Evolutionary conservation across 2,329 filamentous ascomycete species (phyloP), one percentile per base, ranked within the genome.

Genomic region (Penicillium sp.): DNA sequence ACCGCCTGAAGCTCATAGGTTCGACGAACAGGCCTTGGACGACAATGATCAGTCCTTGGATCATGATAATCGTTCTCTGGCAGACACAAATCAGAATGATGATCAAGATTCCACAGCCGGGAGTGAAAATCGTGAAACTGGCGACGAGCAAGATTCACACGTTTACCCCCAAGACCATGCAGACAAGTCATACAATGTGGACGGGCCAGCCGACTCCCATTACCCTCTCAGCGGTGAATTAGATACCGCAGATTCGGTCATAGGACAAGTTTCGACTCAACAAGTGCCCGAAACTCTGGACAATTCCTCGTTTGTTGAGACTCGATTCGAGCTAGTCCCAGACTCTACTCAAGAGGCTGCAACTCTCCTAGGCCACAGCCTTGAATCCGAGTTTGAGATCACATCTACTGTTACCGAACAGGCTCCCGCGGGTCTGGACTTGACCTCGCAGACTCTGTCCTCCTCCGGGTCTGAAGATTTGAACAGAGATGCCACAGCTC

Each of bases 311-410:
- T 29, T 38, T 1, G 6, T 13, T 21, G 10, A 3, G 9, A n/a
- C 44, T 34, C 22, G 24, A 11, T 16, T 29, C 21, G 36, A 47
- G 16, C 58, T 60, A 10, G 67, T 63, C 8, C 60, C 64, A 24
- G 62, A 61, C 34, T 55, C 54, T 40, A 66, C 67, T 1, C 68
- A 72, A 27, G 55, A 60, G 27, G 38, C 32, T n/a, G 46, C 42
- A 10, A 6, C 38, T 5, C 45, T 18, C 46, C 48, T 54, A 36
- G 32, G 39, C 13, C 47, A 18, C 2, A 7, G 4, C n/a, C 10
- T 14, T 42, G 38, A 21, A 40, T 9, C 5, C 21, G 29, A 51
- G 36, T 14, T 11, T 14, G 22, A 34, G 14, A 16, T 16, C 27
- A n/a, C 18, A 16, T 22, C 21, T 22, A 18, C 31, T 4, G 7